A percentile compares a stretch with the other conserved stretches of the same genome.
phyloP scores from a whole-genome alignment of 75 land plant genomes.

The Adiantum capillusveneris region DNA sequence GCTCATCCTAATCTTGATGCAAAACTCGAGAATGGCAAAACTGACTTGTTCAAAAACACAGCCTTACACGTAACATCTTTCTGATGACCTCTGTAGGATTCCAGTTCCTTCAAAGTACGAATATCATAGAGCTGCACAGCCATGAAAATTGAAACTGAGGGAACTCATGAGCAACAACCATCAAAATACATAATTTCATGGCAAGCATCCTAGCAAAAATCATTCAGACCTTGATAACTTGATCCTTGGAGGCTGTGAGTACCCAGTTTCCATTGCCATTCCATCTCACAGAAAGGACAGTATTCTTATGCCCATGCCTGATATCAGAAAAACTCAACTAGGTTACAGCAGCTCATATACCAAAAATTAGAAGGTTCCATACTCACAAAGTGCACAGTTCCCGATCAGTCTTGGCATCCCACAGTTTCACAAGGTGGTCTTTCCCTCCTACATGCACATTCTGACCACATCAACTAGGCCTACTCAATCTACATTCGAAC shows the following conservation, averaged over 20 bases:
- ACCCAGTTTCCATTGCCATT: conserved; percentile 99
- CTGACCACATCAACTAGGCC: too few relatives aligned
- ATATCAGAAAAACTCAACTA: conserved; percentile 13
- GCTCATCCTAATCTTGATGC: too few relatives aligned
- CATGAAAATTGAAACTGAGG: background rate
- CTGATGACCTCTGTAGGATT: conserved; percentile 92
- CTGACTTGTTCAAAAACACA: too few relatives aligned
- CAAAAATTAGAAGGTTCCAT: background rate
- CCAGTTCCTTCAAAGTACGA: conserved; percentile 91
- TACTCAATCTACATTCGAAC: too few relatives aligned
- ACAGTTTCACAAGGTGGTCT: conserved; percentile 89
- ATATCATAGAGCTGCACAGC: conserved; percentile 92
- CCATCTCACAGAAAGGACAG: conserved; percentile 89
- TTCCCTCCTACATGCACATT: conserved; percentile 84
- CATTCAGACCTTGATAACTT: conserved; percentile 82
- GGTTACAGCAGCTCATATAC: background rate
- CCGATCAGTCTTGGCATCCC: conserved; percentile 95
- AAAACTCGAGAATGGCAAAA: background rate
- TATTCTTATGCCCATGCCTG: conserved; percentile 99
- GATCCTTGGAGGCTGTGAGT: conserved; percentile 91
- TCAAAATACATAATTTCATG: too few relatives aligned
- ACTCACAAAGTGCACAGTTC: conserved; percentile 90
- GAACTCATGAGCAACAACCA: background rate
- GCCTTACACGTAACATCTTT: conserved; percentile 91
- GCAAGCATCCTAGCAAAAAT: background rate